Evolutionary conservation across 352 stramenopile genomes (phyloP), one percentile per base, ranked within the genome.

Genomic region (Pythium periplocum): DNA sequence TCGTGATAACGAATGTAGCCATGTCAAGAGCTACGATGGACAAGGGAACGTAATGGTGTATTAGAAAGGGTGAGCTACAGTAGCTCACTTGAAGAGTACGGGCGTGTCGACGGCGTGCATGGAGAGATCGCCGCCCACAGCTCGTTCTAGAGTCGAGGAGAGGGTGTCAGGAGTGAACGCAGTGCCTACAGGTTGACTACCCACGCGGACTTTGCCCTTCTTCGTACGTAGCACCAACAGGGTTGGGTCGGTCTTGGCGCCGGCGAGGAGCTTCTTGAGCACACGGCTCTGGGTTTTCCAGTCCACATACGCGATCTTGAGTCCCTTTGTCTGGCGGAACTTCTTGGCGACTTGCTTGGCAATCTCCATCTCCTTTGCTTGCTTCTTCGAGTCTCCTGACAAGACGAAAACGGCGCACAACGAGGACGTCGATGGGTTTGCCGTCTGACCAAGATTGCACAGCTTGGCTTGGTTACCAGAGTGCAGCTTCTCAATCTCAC

Each of bases 321-420:
- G 48, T 4, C 68, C 68, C 53, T 81, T 86, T 0, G 73, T 74
- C 45, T 87, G 69, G 8, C 78, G 78, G 53, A 89, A 93, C 54
- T 83, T 81, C 11, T 71, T 64, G 2, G 69, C 73, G 31, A 90
- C 76, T 17, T 83, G 60, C 43, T 81, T 66, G 3, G 73, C 77
- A 10, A 87, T 54, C 31, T 61, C 58, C 70, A 90, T 83, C 45
- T 86, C 61, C 47, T 71, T 65, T 4, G 54, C 61, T 3, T 63
- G 68, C 40, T 63, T 44, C 42, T 63, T 68, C 35, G 69, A 61
- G 48, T 79, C 72, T 40, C 59, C 65, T 1, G 82, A 90, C 6
- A 90, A 48, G 30, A 91, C 74, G 44, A 93, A 93, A 26, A 93
- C 62, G 1, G 69, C 75, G 46, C 83, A 93, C 6, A 90, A 41